Base-by-base conservation (phyloP, 2,329 filamentous ascomycete species). In the Microcera coccophila region DNA sequence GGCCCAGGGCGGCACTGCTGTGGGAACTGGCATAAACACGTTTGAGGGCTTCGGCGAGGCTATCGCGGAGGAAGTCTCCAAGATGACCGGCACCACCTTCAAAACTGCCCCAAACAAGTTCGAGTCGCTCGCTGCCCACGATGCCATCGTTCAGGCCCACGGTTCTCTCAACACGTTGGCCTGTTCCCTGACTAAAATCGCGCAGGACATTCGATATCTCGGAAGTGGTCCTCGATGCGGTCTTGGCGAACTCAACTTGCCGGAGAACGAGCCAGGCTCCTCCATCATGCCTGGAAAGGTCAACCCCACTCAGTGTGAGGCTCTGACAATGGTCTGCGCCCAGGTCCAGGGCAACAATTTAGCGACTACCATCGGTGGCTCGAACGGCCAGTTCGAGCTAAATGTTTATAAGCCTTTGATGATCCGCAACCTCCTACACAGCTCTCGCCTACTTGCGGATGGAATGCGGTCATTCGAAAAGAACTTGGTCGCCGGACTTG, bases 281-380 rank as follows among this genome's bases (percentile, higher is more conserved):
- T 94, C 87, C 58, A 97, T 98, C 76, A 98, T 98, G 93, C 93
- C 93, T 34, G 93, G 93, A 62, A 98, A 98, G 77, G 93, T 98
- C 66, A 98, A 98, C 76, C 93, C 93, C 22, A 98, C 93, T 22
- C 93, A 98, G 73, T 95, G 90, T 72, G 93, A 98, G 76, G 87
- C 90, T 49, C 74, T 98, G 67, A 97, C 93, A 58, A 98, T 98
- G 93, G 77, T 97, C 48, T 96, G 91, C 74, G 82, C 88, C 16
- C 93, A 98, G 71, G 91, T 98, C 49, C 95, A 97, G 79, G 93
- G 93, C 62, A 98, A 98, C 78, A 84, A 97, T 65, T 85, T 90
- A 41, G 89, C 93, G 28, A 84, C 88, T 48, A 96, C 91, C 21
- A 89, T 97, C 59, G 89, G 90, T 50, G 93, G 91, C 63, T 94